Conservation (phyloP, 73 alveolate genomes). For the Stentor coeruleus region DNA sequence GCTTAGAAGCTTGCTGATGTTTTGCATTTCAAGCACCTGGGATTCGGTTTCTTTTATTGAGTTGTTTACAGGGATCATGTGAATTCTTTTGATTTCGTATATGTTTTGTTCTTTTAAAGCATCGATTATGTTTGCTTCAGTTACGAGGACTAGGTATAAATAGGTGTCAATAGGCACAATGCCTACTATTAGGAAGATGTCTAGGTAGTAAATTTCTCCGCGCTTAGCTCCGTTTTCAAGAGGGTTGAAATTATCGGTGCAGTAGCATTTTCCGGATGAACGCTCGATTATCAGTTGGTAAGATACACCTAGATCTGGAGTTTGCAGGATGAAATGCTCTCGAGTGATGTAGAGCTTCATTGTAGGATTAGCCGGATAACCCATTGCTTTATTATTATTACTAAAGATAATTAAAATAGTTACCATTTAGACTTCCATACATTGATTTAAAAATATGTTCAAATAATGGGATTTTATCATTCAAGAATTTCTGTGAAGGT, state of each 20-base stretch:
- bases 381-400: not conserved
- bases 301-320: not conserved
- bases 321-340: constrained; percentile 13
- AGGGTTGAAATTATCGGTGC: not conserved
- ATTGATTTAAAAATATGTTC: not conserved
- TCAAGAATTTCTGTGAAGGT: constrained; percentile 1
- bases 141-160: not conserved
- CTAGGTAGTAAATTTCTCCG: not conserved
- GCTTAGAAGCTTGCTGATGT: constrained; percentile 30
- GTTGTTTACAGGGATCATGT: not conserved
- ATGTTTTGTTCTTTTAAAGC: not conserved
- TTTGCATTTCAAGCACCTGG: not conserved
- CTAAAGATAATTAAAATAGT: not conserved
- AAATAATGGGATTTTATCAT: not conserved
- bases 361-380: not conserved
- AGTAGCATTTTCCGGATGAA: not conserved
- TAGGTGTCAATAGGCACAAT: not conserved
- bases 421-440: not conserved
- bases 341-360: not conserved
- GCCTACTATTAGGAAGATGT: constrained; percentile 18
- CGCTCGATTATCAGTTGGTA: constrained; percentile 9
- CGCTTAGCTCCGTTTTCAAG: constrained; percentile 9
- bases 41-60: not conserved
- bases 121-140: constrained; percentile 3
- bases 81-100: constrained; percentile 10